Conservation (phyloP, 805 yeast genomes). For the Candida stauntonica region DNA sequence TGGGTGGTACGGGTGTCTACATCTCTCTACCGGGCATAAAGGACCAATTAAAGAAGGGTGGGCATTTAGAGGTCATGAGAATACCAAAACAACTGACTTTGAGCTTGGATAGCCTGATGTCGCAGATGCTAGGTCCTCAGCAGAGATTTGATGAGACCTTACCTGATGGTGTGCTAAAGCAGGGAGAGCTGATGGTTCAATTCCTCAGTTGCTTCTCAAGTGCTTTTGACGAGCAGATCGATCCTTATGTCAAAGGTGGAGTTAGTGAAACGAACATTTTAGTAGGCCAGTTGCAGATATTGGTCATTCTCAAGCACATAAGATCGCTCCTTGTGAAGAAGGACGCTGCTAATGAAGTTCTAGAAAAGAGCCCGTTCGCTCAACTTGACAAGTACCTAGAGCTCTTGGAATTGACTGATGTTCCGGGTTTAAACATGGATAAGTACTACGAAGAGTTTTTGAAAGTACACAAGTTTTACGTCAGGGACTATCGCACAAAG, state of each 20-base stretch:
- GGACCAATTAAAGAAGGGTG: conserved; percentile 6
- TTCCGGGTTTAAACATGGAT: conserved; percentile 25
- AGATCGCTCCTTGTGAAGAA: conserved; percentile 9
- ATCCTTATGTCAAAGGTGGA: conserved; percentile 24
- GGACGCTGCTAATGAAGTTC: conserved; percentile 2
- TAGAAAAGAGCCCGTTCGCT: conserved; percentile 23
- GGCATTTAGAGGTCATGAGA: conserved; percentile 33
- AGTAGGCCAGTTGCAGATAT: conserved; percentile 25
- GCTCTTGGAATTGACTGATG: conserved; percentile 31
- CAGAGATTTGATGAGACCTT: conserved; percentile 14
- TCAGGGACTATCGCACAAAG: conserved; percentile 17
- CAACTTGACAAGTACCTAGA: conserved; percentile 30
- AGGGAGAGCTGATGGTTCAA: conserved; percentile 14
- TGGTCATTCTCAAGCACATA: conserved; percentile 16
- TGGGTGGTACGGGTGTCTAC: conserved; percentile 37
- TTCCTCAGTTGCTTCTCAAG: conserved; percentile 20
- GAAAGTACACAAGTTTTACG: conserved; percentile 19
- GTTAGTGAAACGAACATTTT: conserved; percentile 26
- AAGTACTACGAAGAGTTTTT: conserved; percentile 27
- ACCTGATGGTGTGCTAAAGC: conserved; percentile 12
- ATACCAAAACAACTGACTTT: conserved; percentile 32
- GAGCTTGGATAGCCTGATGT: conserved; percentile 30
- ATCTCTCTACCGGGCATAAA: conserved; percentile 11
- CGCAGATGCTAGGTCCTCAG: conserved; percentile 16
- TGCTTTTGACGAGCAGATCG: conserved; percentile 17